Base-by-base conservation (phyloP, 306 rosid genomes). In the Acacia acuminata region DNA sequence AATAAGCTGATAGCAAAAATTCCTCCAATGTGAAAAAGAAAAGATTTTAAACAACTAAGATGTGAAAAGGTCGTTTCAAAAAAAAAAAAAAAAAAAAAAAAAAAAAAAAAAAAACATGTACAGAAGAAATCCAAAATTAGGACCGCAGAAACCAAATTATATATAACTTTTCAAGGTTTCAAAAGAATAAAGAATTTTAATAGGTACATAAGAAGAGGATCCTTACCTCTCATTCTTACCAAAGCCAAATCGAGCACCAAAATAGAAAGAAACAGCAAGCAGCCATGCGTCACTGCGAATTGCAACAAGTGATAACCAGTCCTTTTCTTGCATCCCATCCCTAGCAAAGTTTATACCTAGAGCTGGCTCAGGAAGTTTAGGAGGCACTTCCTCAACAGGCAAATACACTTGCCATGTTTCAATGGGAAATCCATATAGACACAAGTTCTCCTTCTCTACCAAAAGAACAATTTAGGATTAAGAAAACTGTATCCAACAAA, bases 361-460 rank as follows among this genome's bases (percentile, higher is more conserved):
- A 12, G 98, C 99, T 74, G 99, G 98, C 87, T 96, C 97, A 4
- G 99, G 99, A 82, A 96, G 97, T 89, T 96, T 98, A 72, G 99
- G 99, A 75, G 99, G 99, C 77, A 96, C 99, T 88, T 96, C 99
- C 88, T 96, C 99, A 78, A 92, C 99, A 30, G 99, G 99, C 84
- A 94, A 87, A 83, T 94, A 94, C 78, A 96, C 98, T 86, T 94
- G 97, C 99, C 99, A 94, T n/a, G 96, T 85, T 89, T 96, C 98
- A 89, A 88, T 94, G 69, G 98, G 98, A 77, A 86, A 94, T 65
- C 99, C 99, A 91, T 94, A 96, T 3, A 96, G 86, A 84, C 97
- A 96, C 88, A 96, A 80, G 79, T 96, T 96, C 87, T 96, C 99
- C 92, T 94, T 96, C 81, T 96, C 99, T 96, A 72, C 73, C 74